A percentile compares a stretch with the other conserved stretches of the same genome.
These are phyloP conservation scores for Colletotrichum sp. DNA, from an alignment of 2,329 filamentous ascomycete genomes.

Conservation along the genomic window DNA sequence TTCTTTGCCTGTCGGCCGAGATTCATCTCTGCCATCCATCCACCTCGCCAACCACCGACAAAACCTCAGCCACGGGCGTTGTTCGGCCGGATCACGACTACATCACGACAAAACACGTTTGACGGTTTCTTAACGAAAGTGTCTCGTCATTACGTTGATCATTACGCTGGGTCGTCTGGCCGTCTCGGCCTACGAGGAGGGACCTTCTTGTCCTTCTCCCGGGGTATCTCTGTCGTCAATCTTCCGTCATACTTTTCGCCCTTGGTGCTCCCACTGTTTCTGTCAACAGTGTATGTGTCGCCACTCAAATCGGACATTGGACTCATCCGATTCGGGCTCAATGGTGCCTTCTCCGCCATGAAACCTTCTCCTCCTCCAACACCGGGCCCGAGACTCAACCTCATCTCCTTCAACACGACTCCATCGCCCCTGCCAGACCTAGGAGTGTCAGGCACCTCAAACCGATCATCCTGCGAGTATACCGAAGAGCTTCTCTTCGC, in stretches of 20 bases:
- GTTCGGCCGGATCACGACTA: background rate
- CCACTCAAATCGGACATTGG: slow-evolving; percentile 28
- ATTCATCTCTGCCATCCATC: background rate
- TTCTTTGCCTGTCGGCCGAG: background rate
- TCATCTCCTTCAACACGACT: slow-evolving; percentile 15
- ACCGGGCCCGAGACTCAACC: background rate
- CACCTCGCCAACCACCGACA: background rate
- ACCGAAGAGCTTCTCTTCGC: slow-evolving; percentile 10
- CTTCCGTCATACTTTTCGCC: background rate
- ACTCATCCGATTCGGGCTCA: slow-evolving; percentile 28
- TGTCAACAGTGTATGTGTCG: slow-evolving; percentile 2
- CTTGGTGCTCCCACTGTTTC: background rate
- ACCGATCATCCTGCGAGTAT: slow-evolving; percentile 2
- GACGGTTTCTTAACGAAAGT: background rate
- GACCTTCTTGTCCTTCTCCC: background rate
- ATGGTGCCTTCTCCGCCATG: slow-evolving; percentile 33
- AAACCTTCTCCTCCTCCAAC: slow-evolving; percentile 33
- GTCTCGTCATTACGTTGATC: background rate
- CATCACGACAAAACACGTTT: background rate
- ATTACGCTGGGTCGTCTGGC: background rate
- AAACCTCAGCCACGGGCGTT: background rate
- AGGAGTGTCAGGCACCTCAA: background rate
- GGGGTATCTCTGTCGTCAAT: background rate
- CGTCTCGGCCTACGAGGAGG: background rate
- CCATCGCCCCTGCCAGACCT: slow-evolving; percentile 5